Base-by-base conservation (phyloP, 1,284 basidiomycete species). In the Tilletia horrida region DNA sequence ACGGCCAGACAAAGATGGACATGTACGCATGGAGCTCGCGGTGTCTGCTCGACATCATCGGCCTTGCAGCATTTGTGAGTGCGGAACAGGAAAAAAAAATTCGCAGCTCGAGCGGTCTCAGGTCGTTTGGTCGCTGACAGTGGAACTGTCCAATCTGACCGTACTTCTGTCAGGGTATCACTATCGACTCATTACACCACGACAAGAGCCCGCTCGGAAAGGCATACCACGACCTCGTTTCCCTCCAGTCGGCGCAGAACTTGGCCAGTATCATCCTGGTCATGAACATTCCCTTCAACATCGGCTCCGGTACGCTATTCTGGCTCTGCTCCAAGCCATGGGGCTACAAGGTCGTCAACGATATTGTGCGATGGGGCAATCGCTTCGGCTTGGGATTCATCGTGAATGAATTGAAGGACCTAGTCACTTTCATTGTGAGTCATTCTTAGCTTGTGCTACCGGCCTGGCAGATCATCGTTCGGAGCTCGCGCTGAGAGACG, bases 31-130 rank as follows among this genome's bases (percentile, higher is more conserved):
- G 71, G 70, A 67, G 77, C 27, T 73, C 70, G 62, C 67, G 71
- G n/a, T 67, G 74, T 13, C 69, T 81, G 2, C 75, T 82, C 21
- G 80, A 82, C 67, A 80, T 80, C 64, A 81, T 81, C 64, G 76
- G 78, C 59, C 62, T 73, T 6, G 68, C 74, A 61, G 76, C 74
- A 2, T 75, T 75, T 44, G 76, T 50, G 42, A 47, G 27, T 52
- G 6, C 11, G n/a, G n/a, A n/a, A n/a, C n/a, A n/a, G n/a, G n/a
- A n/a, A n/a, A n/a, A n/a, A n/a, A n/a, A n/a, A n/a, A n/a, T n/a
- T n/a, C n/a, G n/a, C n/a, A n/a, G n/a, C n/a, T n/a, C n/a, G n/a
- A n/a, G n/a, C n/a, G n/a, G n/a, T n/a, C n/a, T n/a, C n/a, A n/a
- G n/a, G n/a, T n/a, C n/a, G n/a, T n/a, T n/a, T n/a, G n/a, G n/a